Percentiles rank a stretch among this genome's conserved stretches.
Evolutionary conservation across 495 filamentous ascomycete species (phyloP).

Genomic region (Hyaloscypha bicolor): DNA sequence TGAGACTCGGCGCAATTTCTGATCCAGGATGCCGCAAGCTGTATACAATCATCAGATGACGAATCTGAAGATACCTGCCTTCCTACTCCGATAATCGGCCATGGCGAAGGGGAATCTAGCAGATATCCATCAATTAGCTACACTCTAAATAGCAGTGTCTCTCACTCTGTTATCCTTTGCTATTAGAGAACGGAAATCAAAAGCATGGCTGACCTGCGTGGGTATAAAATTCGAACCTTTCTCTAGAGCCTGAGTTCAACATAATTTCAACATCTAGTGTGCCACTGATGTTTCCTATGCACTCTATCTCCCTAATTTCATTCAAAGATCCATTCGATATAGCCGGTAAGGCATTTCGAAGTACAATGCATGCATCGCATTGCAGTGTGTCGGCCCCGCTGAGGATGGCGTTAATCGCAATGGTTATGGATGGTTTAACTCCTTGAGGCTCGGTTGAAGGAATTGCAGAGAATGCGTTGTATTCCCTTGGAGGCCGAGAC

Average conservation of each 20-base stretch:
- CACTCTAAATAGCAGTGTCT: neutral
- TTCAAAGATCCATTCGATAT: neutral
- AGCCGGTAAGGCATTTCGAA: slow-evolving; percentile 2
- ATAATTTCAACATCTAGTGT: slow-evolving; percentile 1
- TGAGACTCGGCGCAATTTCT: slow-evolving; percentile 8
- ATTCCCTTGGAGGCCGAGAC: slow-evolving; percentile 1
- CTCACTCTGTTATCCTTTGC: neutral
- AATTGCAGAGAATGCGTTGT: slow-evolving; percentile 8
- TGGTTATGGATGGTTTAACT: slow-evolving; percentile 5
- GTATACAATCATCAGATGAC: slow-evolving; percentile 2
- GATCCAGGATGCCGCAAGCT: slow-evolving; percentile 4
- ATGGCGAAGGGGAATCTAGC: neutral
- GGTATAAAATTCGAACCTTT: slow-evolving; percentile 9
- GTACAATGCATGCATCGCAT: neutral
- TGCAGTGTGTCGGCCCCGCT: neutral
- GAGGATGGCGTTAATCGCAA: neutral
- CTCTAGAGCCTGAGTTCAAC: neutral
- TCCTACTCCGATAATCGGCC: slow-evolving; percentile 11
- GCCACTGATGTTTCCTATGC: neutral
- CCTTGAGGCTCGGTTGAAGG: slow-evolving; percentile 4
- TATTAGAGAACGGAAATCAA: neutral
- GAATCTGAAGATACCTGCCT: slow-evolving; percentile 1
- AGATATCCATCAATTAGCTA: neutral
- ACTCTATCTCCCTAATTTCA: slow-evolving; percentile 1
- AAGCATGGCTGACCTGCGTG: neutral